Evolutionary conservation across 345 rosid species (phyloP).

Genomic region (Gossypioides kirkii): DNA sequence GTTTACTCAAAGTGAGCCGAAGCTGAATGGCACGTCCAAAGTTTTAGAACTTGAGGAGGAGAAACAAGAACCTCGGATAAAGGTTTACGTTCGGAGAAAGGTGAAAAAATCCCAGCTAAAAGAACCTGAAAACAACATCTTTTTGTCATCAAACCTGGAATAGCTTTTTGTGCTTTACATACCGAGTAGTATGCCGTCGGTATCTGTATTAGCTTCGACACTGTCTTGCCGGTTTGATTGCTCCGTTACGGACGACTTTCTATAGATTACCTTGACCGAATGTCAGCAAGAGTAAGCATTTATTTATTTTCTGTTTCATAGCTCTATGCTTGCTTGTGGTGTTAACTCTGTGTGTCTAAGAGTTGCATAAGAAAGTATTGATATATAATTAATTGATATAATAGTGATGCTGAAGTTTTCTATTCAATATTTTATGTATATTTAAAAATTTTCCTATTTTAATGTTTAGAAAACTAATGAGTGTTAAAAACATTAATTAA

Average conservation of each 20-base stretch:
- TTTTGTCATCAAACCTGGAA: background rate
- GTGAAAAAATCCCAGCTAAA: background rate
- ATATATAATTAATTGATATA: background rate
- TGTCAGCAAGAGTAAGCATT: background rate
- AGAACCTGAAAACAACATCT: background rate
- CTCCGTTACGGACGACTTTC: background rate
- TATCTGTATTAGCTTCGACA: background rate
- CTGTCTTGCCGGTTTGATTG: background rate
- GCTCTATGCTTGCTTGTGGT: background rate
- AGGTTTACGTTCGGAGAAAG: constrained; percentile 13
- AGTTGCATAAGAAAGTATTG: background rate
- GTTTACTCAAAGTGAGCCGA: background rate
- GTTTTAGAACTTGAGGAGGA: background rate
- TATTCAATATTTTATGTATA: background rate
- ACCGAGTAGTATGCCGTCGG: background rate
- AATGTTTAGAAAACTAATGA: too few species aligned
- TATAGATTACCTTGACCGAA: background rate
- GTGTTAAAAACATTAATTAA: too few species aligned
- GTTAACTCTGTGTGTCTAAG: background rate
- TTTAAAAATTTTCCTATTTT: too few species aligned
- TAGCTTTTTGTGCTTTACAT: background rate
- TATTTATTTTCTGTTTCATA: background rate
- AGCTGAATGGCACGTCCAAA: background rate
- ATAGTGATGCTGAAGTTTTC: background rate
- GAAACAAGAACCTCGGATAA: background rate